Base-by-base conservation (phyloP, 306 rosid species). In the Acacia confusa region DNA sequence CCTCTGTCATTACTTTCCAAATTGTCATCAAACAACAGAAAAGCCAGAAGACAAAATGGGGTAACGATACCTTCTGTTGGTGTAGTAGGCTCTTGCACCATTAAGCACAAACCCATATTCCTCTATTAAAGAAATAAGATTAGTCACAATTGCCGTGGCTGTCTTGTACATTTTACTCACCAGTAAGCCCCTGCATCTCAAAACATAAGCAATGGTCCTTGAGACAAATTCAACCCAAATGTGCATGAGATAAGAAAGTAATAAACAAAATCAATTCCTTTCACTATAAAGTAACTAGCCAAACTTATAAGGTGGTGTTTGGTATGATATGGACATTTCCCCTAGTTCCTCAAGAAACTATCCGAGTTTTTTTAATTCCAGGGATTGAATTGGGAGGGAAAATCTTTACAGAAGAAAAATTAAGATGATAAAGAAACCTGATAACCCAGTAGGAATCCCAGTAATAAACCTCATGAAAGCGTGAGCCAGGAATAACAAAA, bases 361-460 rank as follows among this genome's bases (percentile, higher is more conserved):
- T 0, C 65, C 65, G 3, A 58, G 65, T 15, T 58, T 22, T 36
- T 24, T 11, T 58, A 22, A 22, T 58, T 58, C 64, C 14, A 9
- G 2, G 64, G 30, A 58, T 58, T 25, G 66, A 24, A 58, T 58
- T 58, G 17, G 16, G 6, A 24, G 2, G 15, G 66, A 15, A 58
- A 24, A 58, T 22, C 16, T 24, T 24, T 50, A 5, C 57, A 50
- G 22, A 20, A 55, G 25, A 7, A 43, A 70, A 14, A 1, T 12
- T 24, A 41, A 61, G 45, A 17, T 40, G 27, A 41, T 12, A 32
- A 81, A 78, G 67, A 48, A 70, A 91, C 99, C 98, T 89, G 47
- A 93, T 92, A 0, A 90, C 89, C 99, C 99, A 95, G 71, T 93
- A 95, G 16, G 99, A 92, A 86, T 95, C 97, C 99, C 99, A 95